Conservation (phyloP, 306 rosid genomes). For the Malus sieversii region DNA sequence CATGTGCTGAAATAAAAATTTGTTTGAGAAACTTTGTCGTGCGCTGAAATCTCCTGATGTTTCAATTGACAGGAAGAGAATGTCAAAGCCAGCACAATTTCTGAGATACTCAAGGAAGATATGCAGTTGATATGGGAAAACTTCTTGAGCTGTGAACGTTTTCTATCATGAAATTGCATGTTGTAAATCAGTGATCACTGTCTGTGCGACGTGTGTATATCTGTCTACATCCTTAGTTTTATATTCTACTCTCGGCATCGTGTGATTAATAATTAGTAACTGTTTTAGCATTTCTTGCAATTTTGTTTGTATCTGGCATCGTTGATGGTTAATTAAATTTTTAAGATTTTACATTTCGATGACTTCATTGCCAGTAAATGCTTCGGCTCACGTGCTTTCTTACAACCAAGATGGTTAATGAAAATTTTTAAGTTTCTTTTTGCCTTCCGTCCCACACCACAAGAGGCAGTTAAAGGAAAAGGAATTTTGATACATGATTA, state of each 20-base stretch:
- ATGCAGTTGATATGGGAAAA: constrained; percentile 36
- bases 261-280: neutral
- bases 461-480: too few relatives aligned
- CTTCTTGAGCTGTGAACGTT: constrained; percentile 22
- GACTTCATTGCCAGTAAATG: neutral
- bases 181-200: neutral
- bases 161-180: constrained; percentile 11
- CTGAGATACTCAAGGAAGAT: constrained; percentile 36
- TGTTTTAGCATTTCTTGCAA: neutral
- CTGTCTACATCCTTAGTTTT: neutral
- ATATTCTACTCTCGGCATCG: neutral
- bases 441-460: too few relatives aligned
- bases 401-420: too few relatives aligned
- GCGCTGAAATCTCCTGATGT: neutral
- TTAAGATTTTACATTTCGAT: neutral
- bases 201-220: neutral
- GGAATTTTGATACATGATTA: too few relatives aligned
- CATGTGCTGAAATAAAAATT: neutral
- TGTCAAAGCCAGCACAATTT: constrained; percentile 16
- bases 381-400: too few relatives aligned
- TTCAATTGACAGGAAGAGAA: constrained; percentile 15
- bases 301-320: neutral
- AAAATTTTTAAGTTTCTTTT: too few relatives aligned
- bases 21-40: too few relatives aligned
- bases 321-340: neutral